Base-by-base conservation (phyloP, 306 rosid genomes). In the Mucuna pruriens region DNA sequence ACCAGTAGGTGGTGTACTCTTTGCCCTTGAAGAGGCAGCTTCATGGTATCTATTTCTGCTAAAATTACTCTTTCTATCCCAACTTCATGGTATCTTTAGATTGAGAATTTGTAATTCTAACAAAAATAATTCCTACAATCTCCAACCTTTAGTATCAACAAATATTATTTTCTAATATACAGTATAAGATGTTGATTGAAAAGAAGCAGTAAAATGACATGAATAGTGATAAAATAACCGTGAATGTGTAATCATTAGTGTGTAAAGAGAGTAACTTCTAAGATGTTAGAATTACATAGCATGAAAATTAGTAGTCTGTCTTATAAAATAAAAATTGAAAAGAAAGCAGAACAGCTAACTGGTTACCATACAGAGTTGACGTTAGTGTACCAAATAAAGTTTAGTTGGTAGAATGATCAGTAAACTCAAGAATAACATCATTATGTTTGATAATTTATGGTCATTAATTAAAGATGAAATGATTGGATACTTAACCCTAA, bases 21-120 rank as follows among this genome's bases (percentile, higher is more conserved):
- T 94, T 82, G 94, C 97, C 62, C 93, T 94, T 52, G 97, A 94
- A 90, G 98, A 94, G 79, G 98, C 94, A 36, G 98, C 98, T 94
- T 89, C 98, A 73, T 94, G 98, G 98, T 94, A 79, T 82, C 80
- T 80, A 76, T 83, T 80, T 76, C 80, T 84, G 70, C 66, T 74
- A 29, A 74, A 63, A 54, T 15, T 25, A 51, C 2, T 71, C 39
- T 31, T 38, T 31, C 71, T 52, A 36, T 64, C 64, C 65, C 83
- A 29, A 63, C 26, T 44, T 73, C 75, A 34, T 54, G 77, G 26
- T 45, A 20, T 45, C 77, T 63, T 38, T 49, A 26, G 25, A 22
- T 68, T 58, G 57, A 62, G n/a, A 6, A 34, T 17, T 64, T 17
- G 44, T 54, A n/a, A 34, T 61, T 49, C 63, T 11, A 25, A 19